Evolutionary conservation across 2,329 filamentous ascomycete species (phyloP).

Genomic region (Neofusicoccum cordaticola): DNA sequence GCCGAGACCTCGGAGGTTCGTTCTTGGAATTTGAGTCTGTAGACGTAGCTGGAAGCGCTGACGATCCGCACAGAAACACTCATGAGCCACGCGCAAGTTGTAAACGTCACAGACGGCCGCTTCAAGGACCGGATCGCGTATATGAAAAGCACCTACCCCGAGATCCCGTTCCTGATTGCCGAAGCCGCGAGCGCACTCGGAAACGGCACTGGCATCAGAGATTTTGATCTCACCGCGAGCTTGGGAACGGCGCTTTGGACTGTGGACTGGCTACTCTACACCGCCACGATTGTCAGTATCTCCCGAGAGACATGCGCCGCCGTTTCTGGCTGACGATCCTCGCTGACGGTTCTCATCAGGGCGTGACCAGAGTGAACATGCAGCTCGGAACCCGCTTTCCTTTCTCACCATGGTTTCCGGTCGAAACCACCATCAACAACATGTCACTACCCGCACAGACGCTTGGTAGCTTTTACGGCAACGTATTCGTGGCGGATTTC

Average conservation of each 20-base stretch:
- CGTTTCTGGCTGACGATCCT: background rate
- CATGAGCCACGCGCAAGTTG: background rate
- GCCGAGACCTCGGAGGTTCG: background rate
- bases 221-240: constrained; percentile 11
- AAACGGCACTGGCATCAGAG: background rate
- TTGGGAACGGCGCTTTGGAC: constrained; percentile 13
- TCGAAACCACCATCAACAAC: background rate
- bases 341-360: background rate
- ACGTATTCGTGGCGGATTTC: constrained; percentile 10
- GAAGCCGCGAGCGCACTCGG: background rate
- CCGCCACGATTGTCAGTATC: background rate
- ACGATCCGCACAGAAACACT: background rate
- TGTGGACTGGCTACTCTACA: constrained; percentile 11
- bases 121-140: constrained; percentile 11
- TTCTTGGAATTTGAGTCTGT: background rate
- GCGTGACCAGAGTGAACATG: constrained; percentile 9
- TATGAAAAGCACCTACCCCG: background rate
- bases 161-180: constrained; percentile 5
- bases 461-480: constrained; percentile 12
- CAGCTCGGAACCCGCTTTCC: constrained; percentile 1
- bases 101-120: background rate
- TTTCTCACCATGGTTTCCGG: background rate
- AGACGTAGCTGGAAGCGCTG: background rate
- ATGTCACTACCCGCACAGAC: background rate
- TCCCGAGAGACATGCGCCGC: background rate